Conservation (phyloP, 345 rosid species). For the Eucalyptus marginata region DNA sequence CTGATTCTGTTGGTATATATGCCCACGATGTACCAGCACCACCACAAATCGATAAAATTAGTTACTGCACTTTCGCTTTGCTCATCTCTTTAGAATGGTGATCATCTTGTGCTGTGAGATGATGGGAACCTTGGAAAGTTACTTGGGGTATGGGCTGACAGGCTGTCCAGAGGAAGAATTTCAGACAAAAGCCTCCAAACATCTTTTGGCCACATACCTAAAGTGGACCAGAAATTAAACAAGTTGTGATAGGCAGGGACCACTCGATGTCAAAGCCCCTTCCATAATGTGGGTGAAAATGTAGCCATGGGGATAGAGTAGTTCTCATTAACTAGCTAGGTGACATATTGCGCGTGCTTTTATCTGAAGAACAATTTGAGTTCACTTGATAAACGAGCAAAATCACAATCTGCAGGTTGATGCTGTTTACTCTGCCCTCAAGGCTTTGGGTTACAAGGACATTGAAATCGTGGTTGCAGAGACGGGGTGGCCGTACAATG, state of each 20-base stretch:
- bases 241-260: not conserved
- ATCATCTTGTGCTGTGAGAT: not conserved
- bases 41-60: not conserved
- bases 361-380: not conserved
- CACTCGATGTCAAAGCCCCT: not conserved
- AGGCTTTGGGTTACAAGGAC: constrained; percentile 61
- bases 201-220: not conserved
- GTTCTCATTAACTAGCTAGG: not conserved
- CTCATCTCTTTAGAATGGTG: not conserved
- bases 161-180: constrained; percentile 7
- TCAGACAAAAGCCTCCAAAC: not conserved
- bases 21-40: not conserved
- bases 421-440: constrained; percentile 75
- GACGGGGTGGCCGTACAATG: constrained; percentile 87
- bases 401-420: constrained; percentile 43
- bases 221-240: not conserved
- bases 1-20: not conserved
- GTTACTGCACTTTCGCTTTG: not conserved
- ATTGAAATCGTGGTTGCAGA: constrained; percentile 81
- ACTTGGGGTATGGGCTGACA: constrained; percentile 1
- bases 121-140: not conserved
- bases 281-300: not conserved
- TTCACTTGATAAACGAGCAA: not conserved
- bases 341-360: not conserved
- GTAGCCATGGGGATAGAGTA: not conserved